A percentile compares a stretch with the other conserved stretches of the same genome.
Conservation (phyloP, 768 basidiomycete species). For the Leccinum uliginosum region DNA sequence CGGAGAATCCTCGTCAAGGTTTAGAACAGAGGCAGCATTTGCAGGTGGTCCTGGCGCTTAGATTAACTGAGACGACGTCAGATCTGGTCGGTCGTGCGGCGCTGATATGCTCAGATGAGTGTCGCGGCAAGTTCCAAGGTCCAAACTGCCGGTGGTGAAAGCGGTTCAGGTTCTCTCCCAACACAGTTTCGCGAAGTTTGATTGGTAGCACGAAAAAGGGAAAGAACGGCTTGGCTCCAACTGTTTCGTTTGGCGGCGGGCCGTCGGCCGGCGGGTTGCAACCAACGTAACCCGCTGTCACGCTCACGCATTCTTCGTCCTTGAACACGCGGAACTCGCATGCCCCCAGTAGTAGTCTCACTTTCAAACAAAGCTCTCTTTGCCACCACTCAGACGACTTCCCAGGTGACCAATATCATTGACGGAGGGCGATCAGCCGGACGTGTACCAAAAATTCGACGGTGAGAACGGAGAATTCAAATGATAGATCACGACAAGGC, state of each 20-base stretch:
- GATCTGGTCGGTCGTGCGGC: slow-evolving; percentile 11
- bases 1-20: slow-evolving; percentile 4
- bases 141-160: background rate
- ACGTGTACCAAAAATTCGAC: slow-evolving; percentile 4
- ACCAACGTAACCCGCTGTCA: slow-evolving; percentile 16
- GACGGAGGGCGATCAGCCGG: slow-evolving; percentile 2
- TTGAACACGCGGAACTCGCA: slow-evolving; percentile 1
- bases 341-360: background rate
- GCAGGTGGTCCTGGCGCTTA: background rate
- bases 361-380: background rate
- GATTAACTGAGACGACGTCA: slow-evolving; percentile 15
- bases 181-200: slow-evolving; percentile 1
- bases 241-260: slow-evolving; percentile 1
- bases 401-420: slow-evolving; percentile 1
- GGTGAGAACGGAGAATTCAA: slow-evolving; percentile 11
- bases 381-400: background rate
- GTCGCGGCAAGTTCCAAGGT: background rate
- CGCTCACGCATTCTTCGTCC: background rate
- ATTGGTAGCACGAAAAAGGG: slow-evolving; percentile 14
- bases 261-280: slow-evolving; percentile 17
- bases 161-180: background rate
- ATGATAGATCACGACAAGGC: background rate
- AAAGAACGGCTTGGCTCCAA: background rate
- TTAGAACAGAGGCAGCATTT: background rate
- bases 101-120: background rate